phyloP scores from a whole-genome alignment of 2,329 filamentous ascomycete genomes.

The Arthrobotrys iridis region DNA sequence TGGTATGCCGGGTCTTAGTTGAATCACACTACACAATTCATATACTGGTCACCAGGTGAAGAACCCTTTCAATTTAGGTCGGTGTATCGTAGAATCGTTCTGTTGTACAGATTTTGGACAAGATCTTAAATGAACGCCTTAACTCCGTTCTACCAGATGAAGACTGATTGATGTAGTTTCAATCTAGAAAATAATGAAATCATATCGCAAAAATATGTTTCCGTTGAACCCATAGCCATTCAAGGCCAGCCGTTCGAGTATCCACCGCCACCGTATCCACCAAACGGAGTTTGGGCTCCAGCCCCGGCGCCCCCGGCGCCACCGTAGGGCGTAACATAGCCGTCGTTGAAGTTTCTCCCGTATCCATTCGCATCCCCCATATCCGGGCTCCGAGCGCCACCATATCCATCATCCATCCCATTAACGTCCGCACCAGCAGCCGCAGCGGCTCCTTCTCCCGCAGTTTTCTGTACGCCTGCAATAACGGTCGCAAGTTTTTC shows the following conservation, averaged over 20 bases:
- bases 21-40: no score
- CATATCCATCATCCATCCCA: conserved; percentile 57
- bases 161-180: conserved; percentile 15
- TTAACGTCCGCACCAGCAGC: conserved; percentile 60
- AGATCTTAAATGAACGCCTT: conserved; percentile 14
- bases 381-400: conserved; percentile 50
- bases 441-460: conserved; percentile 67
- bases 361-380: conserved; percentile 52
- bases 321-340: conserved; percentile 58
- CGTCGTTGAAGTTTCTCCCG: conserved; percentile 54
- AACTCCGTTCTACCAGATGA: conserved; percentile 33
- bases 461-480: conserved; percentile 69
- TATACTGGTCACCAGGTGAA: neutral
- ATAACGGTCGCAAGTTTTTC: conserved; percentile 87
- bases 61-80: neutral
- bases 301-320: conserved; percentile 54
- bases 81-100: conserved; percentile 14
- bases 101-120: conserved; percentile 20
- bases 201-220: conserved; percentile 1
- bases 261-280: conserved; percentile 46
- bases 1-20: no score
- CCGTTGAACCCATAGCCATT: neutral
- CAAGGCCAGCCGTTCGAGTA: conserved; percentile 51
- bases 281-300: conserved; percentile 47
- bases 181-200: conserved; percentile 12